A percentile compares a stretch with the other conserved stretches of the same genome.
phyloP scores from a whole-genome alignment of 768 basidiomycete genomes.

The Pleurotus giganteus region DNA sequence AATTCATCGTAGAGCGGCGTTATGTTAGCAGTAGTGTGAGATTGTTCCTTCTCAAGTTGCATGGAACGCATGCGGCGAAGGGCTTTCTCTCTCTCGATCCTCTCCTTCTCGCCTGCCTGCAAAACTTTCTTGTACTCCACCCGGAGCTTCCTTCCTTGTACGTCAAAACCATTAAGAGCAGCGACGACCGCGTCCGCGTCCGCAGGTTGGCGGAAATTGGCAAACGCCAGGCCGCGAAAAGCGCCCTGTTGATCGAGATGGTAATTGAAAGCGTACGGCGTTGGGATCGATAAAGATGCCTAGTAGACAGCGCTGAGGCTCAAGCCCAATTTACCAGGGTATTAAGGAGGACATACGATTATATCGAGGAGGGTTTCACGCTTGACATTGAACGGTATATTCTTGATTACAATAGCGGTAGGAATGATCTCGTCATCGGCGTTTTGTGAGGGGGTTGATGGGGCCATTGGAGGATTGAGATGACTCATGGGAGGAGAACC shows the following conservation, averaged over 20 bases:
- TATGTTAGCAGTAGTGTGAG: conserved; percentile 41
- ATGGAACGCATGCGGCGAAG: conserved; percentile 97
- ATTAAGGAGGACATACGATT: conserved; percentile 65
- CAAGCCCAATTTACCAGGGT: background rate
- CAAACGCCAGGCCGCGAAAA: conserved; percentile 97
- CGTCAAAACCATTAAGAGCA: conserved; percentile 94
- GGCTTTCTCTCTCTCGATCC: conserved; percentile 98
- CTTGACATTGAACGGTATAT: conserved; percentile 99
- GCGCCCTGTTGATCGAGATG: conserved; percentile 95
- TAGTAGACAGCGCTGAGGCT: conserved; percentile 28
- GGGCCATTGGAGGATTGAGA: conserved; percentile 42
- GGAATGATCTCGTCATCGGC: conserved; percentile 93
- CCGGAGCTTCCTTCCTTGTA: conserved; percentile 94
- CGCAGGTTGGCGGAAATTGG: conserved; percentile 88
- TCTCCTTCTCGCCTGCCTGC: conserved; percentile 98
- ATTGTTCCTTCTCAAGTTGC: conserved; percentile 88
- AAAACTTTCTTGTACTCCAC: conserved; percentile 99
- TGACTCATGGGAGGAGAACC: conserved; percentile 70
- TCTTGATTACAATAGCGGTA: conserved; percentile 99
- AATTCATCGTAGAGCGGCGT: conserved; percentile 72
- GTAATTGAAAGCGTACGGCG: conserved; percentile 99
- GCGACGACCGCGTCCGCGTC: conserved; percentile 96
- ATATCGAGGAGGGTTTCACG: conserved; percentile 95
- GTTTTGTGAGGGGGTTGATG: conserved; percentile 51
- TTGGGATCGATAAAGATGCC: conserved; percentile 90